Base-by-base conservation (phyloP, 2,329 filamentous ascomycete species). In the Colletotrichum spaethianum region DNA sequence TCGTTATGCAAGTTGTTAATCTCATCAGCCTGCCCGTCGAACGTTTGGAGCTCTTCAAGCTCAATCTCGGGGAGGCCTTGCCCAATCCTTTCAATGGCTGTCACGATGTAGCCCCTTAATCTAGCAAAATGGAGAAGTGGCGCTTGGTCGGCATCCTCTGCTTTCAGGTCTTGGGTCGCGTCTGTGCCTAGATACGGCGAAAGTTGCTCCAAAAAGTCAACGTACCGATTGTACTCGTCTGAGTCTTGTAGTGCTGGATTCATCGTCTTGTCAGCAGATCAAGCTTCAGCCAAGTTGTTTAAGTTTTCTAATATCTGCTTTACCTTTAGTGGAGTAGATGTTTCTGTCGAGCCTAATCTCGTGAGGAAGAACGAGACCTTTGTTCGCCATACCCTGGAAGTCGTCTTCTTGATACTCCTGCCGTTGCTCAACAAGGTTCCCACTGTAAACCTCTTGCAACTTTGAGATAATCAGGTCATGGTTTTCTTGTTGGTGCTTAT, bases 361-460 rank as follows among this genome's bases (percentile, higher is more conserved):
- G 18, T 64, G 61, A 8, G 46, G 28, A 11, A n/a, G 40, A 14
- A 71, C 40, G 9, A 55, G 59, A 0, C n/a, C 28, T 11, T 7
- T n/a, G 8, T 33, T 36, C 6, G 23, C 31, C 18, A 40, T 4
- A 11, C 33, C 46, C 1, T 48, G 18, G 3, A 42, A 18, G 3
- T 56, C 44, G 3, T 26, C 20, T 5, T 62, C 59, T 36, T 33
- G 40, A 23, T 20, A 62, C 48, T 70, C 52, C n/a, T 38, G 28
- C 0, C 67, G 67, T 2, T 42, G 26, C 14, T 60, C 63, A 0
- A 70, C 31, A 16, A 73, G 11, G 12, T 52, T 66, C 1, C 74
- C 70, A 11, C 74, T 40, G 2, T 48, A 52, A 8, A 72, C 12
- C 7, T 69, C 42, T 5, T 66, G 23, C 4, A 75, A 42, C 16